These are phyloP conservation scores for thale cress (Arabidopsis thaliana) DNA, from an alignment of 345 rosid species.

Conservation along the genomic window DNA sequence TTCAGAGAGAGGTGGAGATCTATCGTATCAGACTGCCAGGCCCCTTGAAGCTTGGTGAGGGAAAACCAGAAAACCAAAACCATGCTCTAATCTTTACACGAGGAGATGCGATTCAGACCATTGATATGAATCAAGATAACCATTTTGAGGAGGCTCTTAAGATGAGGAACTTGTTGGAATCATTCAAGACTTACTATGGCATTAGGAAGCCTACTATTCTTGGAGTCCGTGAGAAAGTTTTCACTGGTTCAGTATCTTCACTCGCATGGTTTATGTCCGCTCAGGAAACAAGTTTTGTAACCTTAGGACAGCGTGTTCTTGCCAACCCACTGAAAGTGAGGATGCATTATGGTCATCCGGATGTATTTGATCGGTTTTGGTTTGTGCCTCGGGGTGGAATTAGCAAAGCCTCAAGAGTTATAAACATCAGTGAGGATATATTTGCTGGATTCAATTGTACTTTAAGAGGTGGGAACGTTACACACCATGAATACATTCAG, in stretches of 20 bases:
- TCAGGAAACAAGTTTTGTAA: conserved; percentile 91
- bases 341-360: conserved; percentile 99
- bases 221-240: conserved; percentile 96
- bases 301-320: conserved; percentile 95
- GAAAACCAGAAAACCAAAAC: conserved; percentile 98
- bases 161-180: conserved; percentile 95
- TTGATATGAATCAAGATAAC: conserved; percentile 98
- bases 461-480: conserved; percentile 93
- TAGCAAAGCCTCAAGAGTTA: conserved; percentile 96
- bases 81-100: conserved; percentile 96
- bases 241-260: conserved; percentile 97
- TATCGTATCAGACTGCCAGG: conserved; percentile 95
- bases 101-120: conserved; percentile 98
- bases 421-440: conserved; percentile 96
- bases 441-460: conserved; percentile 99
- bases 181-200: conserved; percentile 68
- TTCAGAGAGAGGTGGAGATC: conserved; percentile 85
- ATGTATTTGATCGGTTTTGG: conserved; percentile 98
- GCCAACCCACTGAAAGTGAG: conserved; percentile 95
- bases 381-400: conserved; percentile 95
- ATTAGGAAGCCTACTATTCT: conserved; percentile 82
- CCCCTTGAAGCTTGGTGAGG: conserved; percentile 96
- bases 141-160: conserved; percentile 99
- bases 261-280: conserved; percentile 94
- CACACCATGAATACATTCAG: conserved; percentile 97